Evolutionary conservation across 1,284 basidiomycete genomes (phyloP).

Genomic region (Papiliotrema terrestris): DNA sequence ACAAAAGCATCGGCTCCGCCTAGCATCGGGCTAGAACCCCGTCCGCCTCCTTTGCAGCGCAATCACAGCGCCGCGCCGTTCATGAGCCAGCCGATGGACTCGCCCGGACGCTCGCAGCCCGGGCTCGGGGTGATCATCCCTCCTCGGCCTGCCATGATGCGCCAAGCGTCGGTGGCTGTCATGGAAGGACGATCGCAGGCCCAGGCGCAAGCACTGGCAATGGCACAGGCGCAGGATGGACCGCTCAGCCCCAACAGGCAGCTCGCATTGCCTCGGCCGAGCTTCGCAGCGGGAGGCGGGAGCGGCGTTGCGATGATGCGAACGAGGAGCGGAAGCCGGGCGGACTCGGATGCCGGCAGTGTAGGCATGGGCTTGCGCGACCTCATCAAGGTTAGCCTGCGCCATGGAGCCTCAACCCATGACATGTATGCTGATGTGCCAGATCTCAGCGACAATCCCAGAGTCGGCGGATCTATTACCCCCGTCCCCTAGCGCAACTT

Average conservation of each 20-base stretch:
- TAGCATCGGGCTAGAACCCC: not conserved
- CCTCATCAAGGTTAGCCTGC: constrained; percentile 36
- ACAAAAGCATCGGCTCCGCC: constrained; percentile 8
- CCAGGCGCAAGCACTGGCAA: constrained; percentile 27
- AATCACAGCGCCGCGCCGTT: constrained; percentile 27
- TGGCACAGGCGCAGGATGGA: constrained; percentile 18
- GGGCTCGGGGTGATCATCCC: constrained; percentile 8
- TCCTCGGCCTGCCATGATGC: constrained; percentile 41
- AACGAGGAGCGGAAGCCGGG: constrained; percentile 35
- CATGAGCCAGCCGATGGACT: constrained; percentile 10
- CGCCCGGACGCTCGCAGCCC: not conserved
- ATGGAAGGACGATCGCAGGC: constrained; percentile 44
- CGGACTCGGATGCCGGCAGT: constrained; percentile 11
- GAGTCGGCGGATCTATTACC: constrained; percentile 61
- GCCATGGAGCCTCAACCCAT: not conserved
- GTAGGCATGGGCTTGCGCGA: constrained; percentile 36
- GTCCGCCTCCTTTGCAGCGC: constrained; percentile 17
- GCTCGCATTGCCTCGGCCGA: constrained; percentile 20
- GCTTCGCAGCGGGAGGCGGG: constrained; percentile 7
- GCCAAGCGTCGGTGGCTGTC: constrained; percentile 45
- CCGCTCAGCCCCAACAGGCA: constrained; percentile 22
- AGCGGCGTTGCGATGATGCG: constrained; percentile 35
- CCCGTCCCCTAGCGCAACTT: constrained; percentile 63
- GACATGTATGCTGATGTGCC: not conserved
- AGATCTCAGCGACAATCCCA: constrained; percentile 41